These are phyloP conservation scores for Acanthamoeba culbertsoni DNA, from an alignment of 208 protist species.

Conservation along the genomic window DNA sequence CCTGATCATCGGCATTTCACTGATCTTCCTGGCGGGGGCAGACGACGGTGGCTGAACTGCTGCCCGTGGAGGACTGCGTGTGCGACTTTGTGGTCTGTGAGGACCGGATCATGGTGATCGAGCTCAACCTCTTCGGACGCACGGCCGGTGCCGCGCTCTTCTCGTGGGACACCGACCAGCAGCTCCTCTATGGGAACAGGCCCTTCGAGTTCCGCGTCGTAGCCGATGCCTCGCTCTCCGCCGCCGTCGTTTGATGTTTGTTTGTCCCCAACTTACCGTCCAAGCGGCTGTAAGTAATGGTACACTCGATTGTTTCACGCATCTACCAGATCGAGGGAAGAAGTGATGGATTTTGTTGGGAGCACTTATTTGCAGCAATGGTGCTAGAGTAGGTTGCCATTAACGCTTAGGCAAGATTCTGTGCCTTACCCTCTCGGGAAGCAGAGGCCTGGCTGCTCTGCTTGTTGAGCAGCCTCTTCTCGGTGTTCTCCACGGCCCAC, in stretches of 20 bases:
- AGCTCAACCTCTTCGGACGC: constrained; percentile 9
- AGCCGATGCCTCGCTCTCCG: neutral
- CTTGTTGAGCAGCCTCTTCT: too few species aligned
- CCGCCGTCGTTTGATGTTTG: neutral
- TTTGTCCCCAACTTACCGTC: too few species aligned
- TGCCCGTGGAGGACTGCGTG: constrained; percentile 4
- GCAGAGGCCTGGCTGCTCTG: too few species aligned
- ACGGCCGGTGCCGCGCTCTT: neutral
- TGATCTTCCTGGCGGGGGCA: neutral
- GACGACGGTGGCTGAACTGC: neutral
- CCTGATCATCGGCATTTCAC: neutral
- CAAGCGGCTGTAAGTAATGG: too few species aligned
- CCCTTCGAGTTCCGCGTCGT: constrained; percentile 22
- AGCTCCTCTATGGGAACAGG: neutral
- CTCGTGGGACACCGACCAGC: constrained; percentile 21
- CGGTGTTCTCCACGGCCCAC: too few species aligned
- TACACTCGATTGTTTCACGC: too few species aligned
- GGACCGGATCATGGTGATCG: neutral
- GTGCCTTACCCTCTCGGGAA: too few species aligned
- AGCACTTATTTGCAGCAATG: too few species aligned
- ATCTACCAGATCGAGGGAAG: too few species aligned
- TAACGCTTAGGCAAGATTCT: too few species aligned
- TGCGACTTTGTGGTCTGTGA: constrained; percentile 11
- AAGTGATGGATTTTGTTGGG: too few species aligned
- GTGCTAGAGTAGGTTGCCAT: too few species aligned